Evolutionary conservation across 305 asterid genomes (phyloP).

Genomic region (Fraxinus greggii): DNA sequence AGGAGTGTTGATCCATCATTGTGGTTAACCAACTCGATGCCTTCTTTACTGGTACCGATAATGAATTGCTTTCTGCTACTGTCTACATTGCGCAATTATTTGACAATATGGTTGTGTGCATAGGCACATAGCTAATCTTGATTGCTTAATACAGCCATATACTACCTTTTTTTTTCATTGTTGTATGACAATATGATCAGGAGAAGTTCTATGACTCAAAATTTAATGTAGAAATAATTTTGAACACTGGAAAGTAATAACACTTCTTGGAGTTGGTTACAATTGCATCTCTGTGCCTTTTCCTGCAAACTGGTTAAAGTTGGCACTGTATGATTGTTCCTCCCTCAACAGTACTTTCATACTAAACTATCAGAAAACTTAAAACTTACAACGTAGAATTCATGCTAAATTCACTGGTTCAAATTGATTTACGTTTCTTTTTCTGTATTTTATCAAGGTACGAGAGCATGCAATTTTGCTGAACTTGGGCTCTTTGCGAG

Average conservation of each 20-base stretch:
- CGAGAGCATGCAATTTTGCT: conserved; percentile 90
- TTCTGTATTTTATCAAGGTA: conserved; percentile 46
- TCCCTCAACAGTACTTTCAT: conserved; percentile 11
- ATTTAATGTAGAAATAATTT: conserved; percentile 9
- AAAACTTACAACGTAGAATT: conserved; percentile 9
- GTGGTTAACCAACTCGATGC: conserved; percentile 98
- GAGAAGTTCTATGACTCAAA: background rate
- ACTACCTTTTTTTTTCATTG: background rate
- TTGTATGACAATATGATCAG: background rate
- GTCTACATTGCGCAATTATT: background rate
- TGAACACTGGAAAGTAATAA: conserved; percentile 13
- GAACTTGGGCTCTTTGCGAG: conserved; percentile 92
- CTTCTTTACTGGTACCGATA: conserved; percentile 70
- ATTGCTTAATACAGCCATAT: conserved; percentile 1
- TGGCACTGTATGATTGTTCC: conserved; percentile 11
- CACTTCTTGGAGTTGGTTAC: conserved; percentile 10
- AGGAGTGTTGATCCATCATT: conserved; percentile 97
- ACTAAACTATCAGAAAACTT: conserved; percentile 5
- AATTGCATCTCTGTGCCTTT: conserved; percentile 18
- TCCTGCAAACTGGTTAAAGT: conserved; percentile 3
- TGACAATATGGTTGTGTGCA: conserved; percentile 7
- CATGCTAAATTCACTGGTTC: conserved; percentile 20
- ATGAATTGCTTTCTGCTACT: conserved; percentile 16
- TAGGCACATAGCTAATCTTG: background rate
- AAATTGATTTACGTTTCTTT: conserved; percentile 29